Percentiles rank a stretch among this genome's conserved stretches.
phyloP scores from a whole-genome alignment of 2,329 filamentous ascomycete genomes.

The Fusarium sp. region DNA sequence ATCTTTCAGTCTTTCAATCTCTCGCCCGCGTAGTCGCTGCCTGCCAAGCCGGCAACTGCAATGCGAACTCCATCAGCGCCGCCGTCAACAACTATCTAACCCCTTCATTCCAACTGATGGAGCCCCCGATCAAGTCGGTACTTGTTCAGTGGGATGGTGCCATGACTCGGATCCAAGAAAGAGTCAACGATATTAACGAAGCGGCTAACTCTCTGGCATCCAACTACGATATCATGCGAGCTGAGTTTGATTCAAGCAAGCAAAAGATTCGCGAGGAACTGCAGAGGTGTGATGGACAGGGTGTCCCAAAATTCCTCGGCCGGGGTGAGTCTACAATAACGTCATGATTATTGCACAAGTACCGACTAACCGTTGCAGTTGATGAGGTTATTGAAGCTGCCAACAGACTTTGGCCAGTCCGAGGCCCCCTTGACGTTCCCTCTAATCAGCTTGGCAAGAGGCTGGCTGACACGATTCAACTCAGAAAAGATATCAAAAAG shows the following conservation, averaged over 20 bases:
- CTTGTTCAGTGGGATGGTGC: not conserved
- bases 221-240: not conserved
- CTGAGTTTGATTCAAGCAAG: not conserved
- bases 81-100: not conserved
- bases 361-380: not conserved
- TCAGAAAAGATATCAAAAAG: not conserved
- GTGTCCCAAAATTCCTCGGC: not conserved
- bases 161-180: not conserved
- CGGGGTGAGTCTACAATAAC: not conserved
- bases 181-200: not conserved
- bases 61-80: not conserved
- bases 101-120: not conserved
- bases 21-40: not conserved
- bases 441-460: not conserved
- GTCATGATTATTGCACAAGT: not conserved
- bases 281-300: not conserved
- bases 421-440: not conserved
- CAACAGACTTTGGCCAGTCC: not conserved
- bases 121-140: not conserved
- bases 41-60: not conserved
- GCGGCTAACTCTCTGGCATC: not conserved
- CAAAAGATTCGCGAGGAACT: not conserved
- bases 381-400: not conserved
- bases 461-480: not conserved
- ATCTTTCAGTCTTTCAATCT: not conserved